Evolutionary conservation across 768 basidiomycete species (phyloP), one percentile per base, ranked within the genome.

Genomic region (Russula virescens): DNA sequence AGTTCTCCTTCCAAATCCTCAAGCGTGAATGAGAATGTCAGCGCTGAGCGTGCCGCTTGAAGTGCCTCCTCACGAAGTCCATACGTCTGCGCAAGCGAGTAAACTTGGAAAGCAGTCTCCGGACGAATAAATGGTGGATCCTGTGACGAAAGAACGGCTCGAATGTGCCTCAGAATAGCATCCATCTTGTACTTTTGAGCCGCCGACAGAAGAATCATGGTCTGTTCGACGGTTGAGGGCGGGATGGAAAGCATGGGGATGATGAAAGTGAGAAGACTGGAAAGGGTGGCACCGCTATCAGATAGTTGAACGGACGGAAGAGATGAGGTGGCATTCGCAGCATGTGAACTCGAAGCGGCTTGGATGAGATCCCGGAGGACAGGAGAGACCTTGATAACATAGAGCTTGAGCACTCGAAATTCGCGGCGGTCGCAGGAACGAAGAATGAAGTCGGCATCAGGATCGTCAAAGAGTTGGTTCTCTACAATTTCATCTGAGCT

Each of bases 351-450:
- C 18, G 35, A 49, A 49, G 25, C 25, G 11, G 47, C 5, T 42
- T 31, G 38, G 28, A 61, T 31, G 13, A 25, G 19, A 3, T 46
- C 25, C 40, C 68, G 67, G 63, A 81, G 75, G 19, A 81, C 71
- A 1, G 76, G 68, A 14, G 78, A 81, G 5, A 77, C 76, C 61
- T 71, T 76, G 40, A 73, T 72, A 42, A 83, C 66, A 40, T 78
- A 74, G 48, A 77, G 62, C 49, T 74, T 77, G 68, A 78, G 75
- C 40, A 82, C 72, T 38, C 75, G 77, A 66, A 83, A 82, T 10
- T 73, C 66, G 2, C 75, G 73, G 10, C 73, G 75, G 58, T 83
- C 80, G 1, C 73, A 67, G 11, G 80, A 76, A 49, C 73, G 74
- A 42, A 82, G 69, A 47, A 78, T 71, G 61, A 80, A 68, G 63